Evolutionary conservation across 192 early-diverging fungal genomes (phyloP), one percentile per base, ranked within the genome.

Genomic region (Geranomyces variabilis): DNA sequence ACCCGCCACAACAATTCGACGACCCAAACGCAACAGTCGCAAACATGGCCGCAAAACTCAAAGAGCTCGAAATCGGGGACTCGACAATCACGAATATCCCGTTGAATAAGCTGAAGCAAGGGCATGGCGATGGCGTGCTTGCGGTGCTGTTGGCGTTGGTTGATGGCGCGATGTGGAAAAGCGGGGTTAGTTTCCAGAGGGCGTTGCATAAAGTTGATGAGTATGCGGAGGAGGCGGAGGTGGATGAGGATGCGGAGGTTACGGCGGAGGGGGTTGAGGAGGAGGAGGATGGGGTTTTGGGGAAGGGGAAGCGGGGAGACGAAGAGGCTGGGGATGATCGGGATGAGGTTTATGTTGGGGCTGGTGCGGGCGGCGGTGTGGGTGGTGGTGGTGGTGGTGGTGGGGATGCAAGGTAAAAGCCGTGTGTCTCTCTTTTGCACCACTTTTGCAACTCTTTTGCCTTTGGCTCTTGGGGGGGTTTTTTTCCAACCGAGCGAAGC

Each of bases 201-300:
- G 86, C 86, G 28, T 55, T 77, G n/a, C 86, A 88, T 57, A 78
- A 77, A 60, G 64, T 76, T 9, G 85, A 87, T 63, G 86, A 87
- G 86, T 87, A 72, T 66, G 81, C 86, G 4, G 86, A 88, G 63
- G 86, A 88, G 70, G 86, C 86, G 15, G 86, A 88, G 66, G 86
- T 87, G 6, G 86, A 88, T 70, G 77, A 61, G 22, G 86, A 88
- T 47, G 86, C 86, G 1, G 86, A 88, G 73, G 74, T 88, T 6
- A 88, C 86, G 17, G 77, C 81, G 12, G 86, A 88, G n/a, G 70
- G 70, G 6, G 73, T 87, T 15, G 83, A 83, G 59, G 86, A 87
- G 55, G 60, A 71, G 36, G 36, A 7, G 36, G 36, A 41, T 41
- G 36, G 10, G 36, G 36, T 41, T 3, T 3, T 41, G 36, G 36